These are phyloP conservation scores for Pseudogymnoascus sp. DNA, from an alignment of 2,329 filamentous ascomycete species.

Conservation along the genomic window DNA sequence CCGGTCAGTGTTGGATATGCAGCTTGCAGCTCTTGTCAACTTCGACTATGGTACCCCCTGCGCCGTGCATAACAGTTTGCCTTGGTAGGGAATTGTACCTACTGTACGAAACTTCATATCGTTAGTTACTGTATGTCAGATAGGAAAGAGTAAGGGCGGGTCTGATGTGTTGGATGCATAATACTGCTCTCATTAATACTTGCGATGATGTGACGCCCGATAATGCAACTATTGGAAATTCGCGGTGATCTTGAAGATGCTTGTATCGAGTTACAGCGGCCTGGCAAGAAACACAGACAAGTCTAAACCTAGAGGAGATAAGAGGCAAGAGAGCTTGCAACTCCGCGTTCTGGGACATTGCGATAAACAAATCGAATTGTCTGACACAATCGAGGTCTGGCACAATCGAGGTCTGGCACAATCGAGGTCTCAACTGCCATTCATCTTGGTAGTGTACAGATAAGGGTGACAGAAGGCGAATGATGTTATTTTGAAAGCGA, in stretches of 20 bases:
- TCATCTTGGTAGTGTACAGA: no score
- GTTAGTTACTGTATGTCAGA: not conserved
- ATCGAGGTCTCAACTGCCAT: no score
- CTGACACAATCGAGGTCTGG: no score
- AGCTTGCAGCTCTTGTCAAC: constrained; percentile 2
- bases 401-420: no score
- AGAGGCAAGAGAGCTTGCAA: not conserved
- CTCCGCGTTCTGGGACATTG: not conserved
- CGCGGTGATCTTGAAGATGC: not conserved
- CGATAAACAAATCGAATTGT: not conserved
- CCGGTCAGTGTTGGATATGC: constrained; percentile 6
- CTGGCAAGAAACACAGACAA: not conserved
- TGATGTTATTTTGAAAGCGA: no score
- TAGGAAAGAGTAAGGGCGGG: not conserved
- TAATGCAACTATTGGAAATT: not conserved
- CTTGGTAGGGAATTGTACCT: not conserved
- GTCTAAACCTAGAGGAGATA: not conserved
- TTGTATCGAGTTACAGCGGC: not conserved
- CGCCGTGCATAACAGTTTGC: not conserved
- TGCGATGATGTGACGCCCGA: not conserved
- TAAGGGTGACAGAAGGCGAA: no score
- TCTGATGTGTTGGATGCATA: not conserved
- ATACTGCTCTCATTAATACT: not conserved
- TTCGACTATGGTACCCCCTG: not conserved
- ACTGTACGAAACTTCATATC: not conserved